Conservation (phyloP, 331 rosid genomes). For the Saraca asoca region DNA sequence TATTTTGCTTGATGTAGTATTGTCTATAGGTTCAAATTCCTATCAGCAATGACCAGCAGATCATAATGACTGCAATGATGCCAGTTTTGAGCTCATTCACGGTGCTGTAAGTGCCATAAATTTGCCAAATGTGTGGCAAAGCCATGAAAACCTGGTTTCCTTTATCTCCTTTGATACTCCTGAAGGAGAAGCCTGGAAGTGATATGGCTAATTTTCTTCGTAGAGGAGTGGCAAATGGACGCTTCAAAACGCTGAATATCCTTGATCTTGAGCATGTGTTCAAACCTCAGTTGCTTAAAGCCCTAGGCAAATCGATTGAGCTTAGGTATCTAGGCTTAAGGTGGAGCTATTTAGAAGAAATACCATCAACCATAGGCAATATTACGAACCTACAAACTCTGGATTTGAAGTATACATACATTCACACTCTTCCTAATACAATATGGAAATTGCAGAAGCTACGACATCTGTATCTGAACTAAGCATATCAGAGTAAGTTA, state of each 20-base stretch:
- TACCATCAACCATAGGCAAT: not conserved
- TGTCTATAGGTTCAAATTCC: no score
- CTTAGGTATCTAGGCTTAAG: not conserved
- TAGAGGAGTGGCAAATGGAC: not conserved
- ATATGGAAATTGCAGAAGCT: not conserved
- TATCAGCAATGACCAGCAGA: not conserved
- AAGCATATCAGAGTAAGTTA: not conserved
- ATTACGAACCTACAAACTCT: not conserved
- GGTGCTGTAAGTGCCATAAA: no score
- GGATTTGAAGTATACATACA: not conserved
- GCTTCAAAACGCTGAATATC: no score
- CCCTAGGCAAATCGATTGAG: not conserved
- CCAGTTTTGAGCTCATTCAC: not conserved
- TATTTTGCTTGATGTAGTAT: not conserved
- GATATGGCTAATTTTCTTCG: not conserved
- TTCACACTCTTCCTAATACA: not conserved
- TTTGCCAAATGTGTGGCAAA: no score
- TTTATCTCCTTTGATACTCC: not conserved
- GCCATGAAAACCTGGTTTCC: no score
- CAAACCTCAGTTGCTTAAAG: not conserved
- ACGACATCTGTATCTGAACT: not conserved
- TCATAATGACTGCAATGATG: not conserved
- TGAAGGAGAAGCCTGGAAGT: not conserved
- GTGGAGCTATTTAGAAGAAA: not conserved
- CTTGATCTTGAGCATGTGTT: not conserved